Conservation (phyloP, 2,329 filamentous ascomycete species). For the Polytolypa hystricis region DNA sequence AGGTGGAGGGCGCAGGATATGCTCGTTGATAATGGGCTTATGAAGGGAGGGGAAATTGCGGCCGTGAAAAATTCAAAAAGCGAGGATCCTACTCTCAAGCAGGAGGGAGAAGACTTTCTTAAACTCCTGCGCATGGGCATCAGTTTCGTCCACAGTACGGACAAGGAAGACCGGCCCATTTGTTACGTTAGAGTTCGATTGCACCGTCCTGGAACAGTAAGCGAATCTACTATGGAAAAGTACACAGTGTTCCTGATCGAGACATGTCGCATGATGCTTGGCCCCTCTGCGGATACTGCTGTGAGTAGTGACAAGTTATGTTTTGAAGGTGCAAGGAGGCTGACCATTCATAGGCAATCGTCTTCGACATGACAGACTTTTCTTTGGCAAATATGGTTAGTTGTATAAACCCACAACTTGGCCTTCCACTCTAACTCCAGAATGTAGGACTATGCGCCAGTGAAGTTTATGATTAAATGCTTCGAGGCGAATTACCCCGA, state of each 20-base stretch:
- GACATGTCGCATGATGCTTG: conserved; percentile 74
- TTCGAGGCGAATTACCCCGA: conserved; percentile 99
- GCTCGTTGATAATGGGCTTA: conserved; percentile 81
- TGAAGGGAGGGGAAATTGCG: conserved; percentile 60
- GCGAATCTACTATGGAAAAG: conserved; percentile 67
- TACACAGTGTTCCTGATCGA: conserved; percentile 94
- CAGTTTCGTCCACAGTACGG: conserved; percentile 78
- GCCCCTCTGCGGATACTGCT: conserved; percentile 76
- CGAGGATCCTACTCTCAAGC: conserved; percentile 51
- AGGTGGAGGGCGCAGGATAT: conserved; percentile 77
- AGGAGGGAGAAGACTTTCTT: conserved; percentile 65
- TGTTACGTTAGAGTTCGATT: conserved; percentile 74
- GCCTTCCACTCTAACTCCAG: conserved; percentile 6
- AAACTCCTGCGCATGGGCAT: conserved; percentile 80
- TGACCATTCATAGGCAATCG: conserved; percentile 48
- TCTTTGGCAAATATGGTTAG: conserved; percentile 84
- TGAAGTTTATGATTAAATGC: conserved; percentile 99
- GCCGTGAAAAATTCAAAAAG: conserved; percentile 52
- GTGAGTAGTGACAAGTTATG: conserved; percentile 53
- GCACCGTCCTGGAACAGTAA: conserved; percentile 73
- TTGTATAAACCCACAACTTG: conserved; percentile 1
- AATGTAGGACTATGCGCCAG: conserved; percentile 71
- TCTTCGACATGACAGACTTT: conserved; percentile 95
- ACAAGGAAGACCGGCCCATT: conserved; percentile 75
- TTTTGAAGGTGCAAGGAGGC: conserved; percentile 8